Evolutionary conservation across 2,329 filamentous ascomycete genomes (phyloP).

Genomic region (Rhytidhysteron rufulum): DNA sequence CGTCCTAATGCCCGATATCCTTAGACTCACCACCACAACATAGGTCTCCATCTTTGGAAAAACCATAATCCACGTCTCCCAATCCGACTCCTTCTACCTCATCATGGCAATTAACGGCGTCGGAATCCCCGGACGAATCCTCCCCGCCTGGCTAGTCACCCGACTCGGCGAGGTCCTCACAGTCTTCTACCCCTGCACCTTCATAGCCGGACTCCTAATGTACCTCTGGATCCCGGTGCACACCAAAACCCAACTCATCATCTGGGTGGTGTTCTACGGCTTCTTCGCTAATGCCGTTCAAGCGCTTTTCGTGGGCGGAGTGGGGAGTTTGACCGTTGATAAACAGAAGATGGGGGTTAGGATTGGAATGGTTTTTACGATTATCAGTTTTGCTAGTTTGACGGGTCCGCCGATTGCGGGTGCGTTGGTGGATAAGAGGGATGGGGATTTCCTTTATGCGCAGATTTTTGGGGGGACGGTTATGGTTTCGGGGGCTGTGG

Average conservation of each 20-base stretch:
- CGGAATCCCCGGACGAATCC: slow-evolving; percentile 54
- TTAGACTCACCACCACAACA: no score
- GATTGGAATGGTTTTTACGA: slow-evolving; percentile 40
- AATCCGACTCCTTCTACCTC: slow-evolving; percentile 53
- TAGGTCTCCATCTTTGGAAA: no score
- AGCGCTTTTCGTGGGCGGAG: slow-evolving; percentile 40
- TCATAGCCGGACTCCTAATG: slow-evolving; percentile 40
- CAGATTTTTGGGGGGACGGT: slow-evolving; percentile 39
- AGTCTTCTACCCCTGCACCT: slow-evolving; percentile 33
- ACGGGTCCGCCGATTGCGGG: slow-evolving; percentile 27
- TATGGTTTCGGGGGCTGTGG: neutral
- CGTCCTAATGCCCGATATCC: no score
- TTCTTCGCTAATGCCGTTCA: slow-evolving; percentile 47
- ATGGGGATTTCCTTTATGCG: slow-evolving; percentile 39
- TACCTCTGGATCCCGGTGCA: slow-evolving; percentile 43
- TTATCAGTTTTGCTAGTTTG: slow-evolving; percentile 22
- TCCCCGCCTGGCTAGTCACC: slow-evolving; percentile 59
- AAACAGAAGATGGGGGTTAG: slow-evolving; percentile 41
- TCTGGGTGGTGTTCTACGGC: slow-evolving; percentile 45
- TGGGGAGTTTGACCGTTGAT: slow-evolving; percentile 42
- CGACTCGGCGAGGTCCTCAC: no score
- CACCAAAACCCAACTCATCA: slow-evolving; percentile 35
- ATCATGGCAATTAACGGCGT: slow-evolving; percentile 64
- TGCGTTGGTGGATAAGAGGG: slow-evolving; percentile 29
- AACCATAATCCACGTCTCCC: slow-evolving; percentile 40